Base-by-base conservation (phyloP, 345 rosid genomes). In the Theobroma cacao region DNA sequence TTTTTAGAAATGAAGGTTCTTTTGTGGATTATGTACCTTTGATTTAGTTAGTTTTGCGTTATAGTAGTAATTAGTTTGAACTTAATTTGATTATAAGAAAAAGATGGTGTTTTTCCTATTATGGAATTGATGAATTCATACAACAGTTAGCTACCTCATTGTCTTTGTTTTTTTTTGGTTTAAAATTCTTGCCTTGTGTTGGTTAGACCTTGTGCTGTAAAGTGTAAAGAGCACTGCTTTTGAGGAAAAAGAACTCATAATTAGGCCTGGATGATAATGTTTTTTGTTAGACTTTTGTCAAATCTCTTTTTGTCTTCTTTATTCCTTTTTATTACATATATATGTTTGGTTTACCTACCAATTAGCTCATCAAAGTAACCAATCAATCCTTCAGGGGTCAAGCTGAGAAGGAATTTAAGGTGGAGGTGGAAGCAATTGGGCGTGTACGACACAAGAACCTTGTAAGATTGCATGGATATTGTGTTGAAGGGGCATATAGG, bases 401-500 rank as follows among this genome's bases (percentile, higher is more conserved):
- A 84, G 99, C 99, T 13, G 97, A 95, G 91, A 92, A 87, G 86
- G 99, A 95, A 80, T 95, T 95, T 80, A 95, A 89, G 85, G 98
- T 93, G 78, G 99, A 95, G 84, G 99, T 92, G 72, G 99, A 95
- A 78, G 94, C 74, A 5, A 95, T 95, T 28, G 99, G 99, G 34
- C 93, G 99, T 43, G 99, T 92, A 26, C 79, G 99, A 20, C 99
- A 95, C 86, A 95, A 95, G 88, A 93, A 95, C 84, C 94, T 95
- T 38, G 97, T 93, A 33, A 84, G 96, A 83, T 86, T 93, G 85
- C 91, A 90, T 67, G 99, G 98, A 41, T 95, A 92, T 56, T 95
- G 99, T 69, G 98, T 88, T 43, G 99, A 95, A 90, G 98, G 99
- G 76, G 96, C 98, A 61, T 93, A 92, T 85, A 91, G 98, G 99